Evolutionary conservation across 208 protist genomes (phyloP), one percentile per base, ranked within the genome.

Genomic region (Acanthamoeba royreba): DNA sequence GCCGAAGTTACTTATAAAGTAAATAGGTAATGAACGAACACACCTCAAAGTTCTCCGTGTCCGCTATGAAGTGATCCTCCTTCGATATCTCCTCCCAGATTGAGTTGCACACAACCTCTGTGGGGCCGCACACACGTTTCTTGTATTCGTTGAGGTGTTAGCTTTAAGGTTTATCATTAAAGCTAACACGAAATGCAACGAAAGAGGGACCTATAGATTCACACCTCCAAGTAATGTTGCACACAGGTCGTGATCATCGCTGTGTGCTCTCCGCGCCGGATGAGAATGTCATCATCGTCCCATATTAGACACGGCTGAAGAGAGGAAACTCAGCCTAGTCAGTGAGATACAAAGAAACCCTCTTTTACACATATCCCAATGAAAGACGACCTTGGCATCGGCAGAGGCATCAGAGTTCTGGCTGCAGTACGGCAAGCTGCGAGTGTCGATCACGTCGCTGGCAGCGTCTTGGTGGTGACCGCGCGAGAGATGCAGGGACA

Each of bases 1-100:
- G 7, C 40, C n/a, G n/a, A n/a, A n/a, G n/a, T n/a, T n/a, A n/a
- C n/a, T n/a, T n/a, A 83, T 52, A 83, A 40, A 42, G 35, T 83
- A 17, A 55, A n/a, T 69, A 69, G 58, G 25, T 7, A 7, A 69
- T 7, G 58, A 38, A n/a, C n/a, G n/a, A n/a, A n/a, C n/a, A n/a
- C n/a, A n/a, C 77, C 43, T 53, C 49, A 61, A 88, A 88, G 31
- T 88, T 53, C 35, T 88, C 79, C 25, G 49, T 88, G 79, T 88
- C 79, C 13, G 79, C 79, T 28, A 88, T 61, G 47, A 61, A 88
- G 79, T 43, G 40, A 38, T 53, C 49, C 22, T 53, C 43, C n/a
- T 53, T 25, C 1, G 79, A 88, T 9, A 88, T 15, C n/a, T 53
- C 47, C 46, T 88, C 49, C 79, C 79, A 88, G 2, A 88, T 31